Base-by-base conservation (phyloP, 2,329 filamentous ascomycete genomes). In the Stachybotrys chartarum region DNA sequence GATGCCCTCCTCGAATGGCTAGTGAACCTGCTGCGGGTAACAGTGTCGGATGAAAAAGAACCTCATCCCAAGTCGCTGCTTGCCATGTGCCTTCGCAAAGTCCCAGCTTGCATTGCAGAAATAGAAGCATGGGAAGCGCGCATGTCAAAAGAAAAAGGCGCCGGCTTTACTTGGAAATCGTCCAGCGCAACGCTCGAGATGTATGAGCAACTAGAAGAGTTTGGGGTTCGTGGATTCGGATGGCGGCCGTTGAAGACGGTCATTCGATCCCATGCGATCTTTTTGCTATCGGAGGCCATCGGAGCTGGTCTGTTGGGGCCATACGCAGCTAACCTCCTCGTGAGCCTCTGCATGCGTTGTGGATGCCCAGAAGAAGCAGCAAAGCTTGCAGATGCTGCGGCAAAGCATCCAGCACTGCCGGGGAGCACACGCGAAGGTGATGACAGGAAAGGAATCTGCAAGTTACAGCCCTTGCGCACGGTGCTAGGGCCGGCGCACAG, bases 11-110 rank as follows among this genome's bases (percentile, higher is more conserved):
- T 73, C 42, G 53, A 61, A 16, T 70, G 68, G 63, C 52, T 72
- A 18, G 60, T 62, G 31, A 55, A 60, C 10, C 45, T 73, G 6
- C 55, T 73, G 44, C 63, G 58, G 24, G 61, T 64, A 7, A 72
- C 69, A 7, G 55, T 61, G 8, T 49, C 59, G 2, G 53, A 58
- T 5, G 54, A 50, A 3, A 53, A 62, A 24, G 58, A 64, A 18
- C 46, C 61, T 10, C 62, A 63, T 16, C 58, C 59, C 6, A 71
- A 70, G 51, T 72, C 71, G 10, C 60, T 73, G 5, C 56, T 73
- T 8, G 65, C 63, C n/a, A 68, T 73, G 63, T 73, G 71, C 45
- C 58, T 73, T 42, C 71, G 68, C 14, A 65, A 60, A 54, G 54
- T 70, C 12, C 66, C 68, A 3, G 60, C 59, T 8, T 66, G 64